Evolutionary conservation across 768 basidiomycete species (phyloP).

Genomic region (Brasilioporus rufonigricans): DNA sequence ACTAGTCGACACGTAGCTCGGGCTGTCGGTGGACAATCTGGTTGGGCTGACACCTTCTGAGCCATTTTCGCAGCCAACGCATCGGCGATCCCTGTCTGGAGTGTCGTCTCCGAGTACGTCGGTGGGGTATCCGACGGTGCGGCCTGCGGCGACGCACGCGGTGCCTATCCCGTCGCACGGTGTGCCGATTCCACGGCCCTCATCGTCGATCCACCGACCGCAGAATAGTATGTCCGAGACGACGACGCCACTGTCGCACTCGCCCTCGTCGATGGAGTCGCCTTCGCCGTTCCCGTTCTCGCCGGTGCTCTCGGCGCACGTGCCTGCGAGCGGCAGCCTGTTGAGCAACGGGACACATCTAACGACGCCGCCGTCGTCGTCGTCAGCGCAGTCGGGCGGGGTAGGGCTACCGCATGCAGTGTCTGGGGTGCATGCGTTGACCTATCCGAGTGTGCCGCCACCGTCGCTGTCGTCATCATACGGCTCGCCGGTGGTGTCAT

Average conservation of each 20-base stretch:
- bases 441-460: constrained; percentile 83
- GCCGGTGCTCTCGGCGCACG: constrained; percentile 50
- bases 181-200: constrained; percentile 75
- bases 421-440: constrained; percentile 42
- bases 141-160: constrained; percentile 39
- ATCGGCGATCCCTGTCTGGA: constrained; percentile 49
- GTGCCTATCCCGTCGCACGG: constrained; percentile 70
- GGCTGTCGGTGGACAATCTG: constrained; percentile 59
- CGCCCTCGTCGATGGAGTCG: constrained; percentile 64
- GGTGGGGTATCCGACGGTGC: constrained; percentile 21
- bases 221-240: constrained; percentile 45
- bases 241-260: constrained; percentile 63
- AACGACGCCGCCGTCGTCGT: constrained; percentile 73
- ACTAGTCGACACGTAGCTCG: constrained; percentile 15
- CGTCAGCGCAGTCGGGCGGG: constrained; percentile 19
- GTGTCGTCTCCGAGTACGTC: constrained; percentile 31
- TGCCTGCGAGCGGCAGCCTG: constrained; percentile 29
- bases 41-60: constrained; percentile 68
- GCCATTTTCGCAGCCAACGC: constrained; percentile 69
- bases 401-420: constrained; percentile 16
- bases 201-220: constrained; percentile 61
- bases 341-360: constrained; percentile 48
- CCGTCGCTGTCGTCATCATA: constrained; percentile 78
- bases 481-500: constrained; percentile 61
- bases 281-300: constrained; percentile 71